Base-by-base conservation (phyloP, 169 alveolate species). In the Eimeria acervulina region DNA sequence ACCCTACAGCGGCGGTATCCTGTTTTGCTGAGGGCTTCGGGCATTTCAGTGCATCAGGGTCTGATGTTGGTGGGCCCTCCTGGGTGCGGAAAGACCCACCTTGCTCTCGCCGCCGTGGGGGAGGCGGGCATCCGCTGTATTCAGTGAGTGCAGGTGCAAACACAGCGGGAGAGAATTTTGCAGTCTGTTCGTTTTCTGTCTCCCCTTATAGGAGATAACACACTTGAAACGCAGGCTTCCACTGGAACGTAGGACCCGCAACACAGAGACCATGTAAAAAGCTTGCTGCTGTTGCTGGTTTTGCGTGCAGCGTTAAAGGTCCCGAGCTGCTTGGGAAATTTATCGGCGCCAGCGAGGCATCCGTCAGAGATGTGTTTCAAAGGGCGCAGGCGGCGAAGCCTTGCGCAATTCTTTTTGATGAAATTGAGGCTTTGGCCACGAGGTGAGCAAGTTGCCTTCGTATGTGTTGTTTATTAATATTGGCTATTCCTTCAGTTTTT, bases 341-440 rank as follows among this genome's bases (percentile, higher is more conserved):
- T 96, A 99, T 99, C 17, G 99, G 99, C 19, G 99, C 99, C 93
- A 98, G 99, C 96, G 99, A 99, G 97, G 98, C 98, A 81, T 99
- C 99, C 19, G 99, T 99, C 15, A 96, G 99, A 95, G 97, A 98
- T 70, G 98, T 99, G 44, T 99, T 99, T 97, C 98, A 98, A 44
- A 98, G 99, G 96, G 99, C 99, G 8, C 97, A 99, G 72, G 98
- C 98, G 36, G 98, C 99, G 88, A 98, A 99, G 63, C 99, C 99
- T 33, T 99, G 99, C 93, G 98, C 99, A 51, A 99, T 99, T 44
- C 99, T 99, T 98, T 99, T 99, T 97, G 99, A 99, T 97, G 99
- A 99, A 97, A 97, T 99, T 47, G 99, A 99, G 96, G 99, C 99
- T 51, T 97, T 99, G 66, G 97, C 97, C n/a, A 33, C 97, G 23